A percentile compares a stretch with the other conserved stretches of the same genome.
phyloP scores from a whole-genome alignment of 108 stramenopile genomes.

The Nitzschia inconspicua region DNA sequence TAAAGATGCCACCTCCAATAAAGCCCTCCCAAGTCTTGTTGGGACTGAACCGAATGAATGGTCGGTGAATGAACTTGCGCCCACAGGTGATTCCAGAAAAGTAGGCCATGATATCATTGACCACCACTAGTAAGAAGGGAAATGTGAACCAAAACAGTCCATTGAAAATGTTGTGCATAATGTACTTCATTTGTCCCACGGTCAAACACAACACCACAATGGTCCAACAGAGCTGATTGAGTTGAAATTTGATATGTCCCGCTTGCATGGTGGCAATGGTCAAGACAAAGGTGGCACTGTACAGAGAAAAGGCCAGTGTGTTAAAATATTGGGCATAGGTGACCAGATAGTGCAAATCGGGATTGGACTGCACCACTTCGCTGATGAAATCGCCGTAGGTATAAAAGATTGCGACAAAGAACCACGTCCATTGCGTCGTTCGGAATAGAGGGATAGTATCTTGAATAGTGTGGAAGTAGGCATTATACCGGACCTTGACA shows the following conservation, averaged over 20 bases:
- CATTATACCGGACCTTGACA: constrained; percentile 90
- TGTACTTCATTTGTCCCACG: constrained; percentile 90
- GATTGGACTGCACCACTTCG: constrained; percentile 69
- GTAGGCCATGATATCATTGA: constrained; percentile 97
- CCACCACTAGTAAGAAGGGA: constrained; percentile 89
- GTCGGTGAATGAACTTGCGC: constrained; percentile 84
- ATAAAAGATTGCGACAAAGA: constrained; percentile 86
- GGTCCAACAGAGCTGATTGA: constrained; percentile 97
- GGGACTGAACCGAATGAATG: constrained; percentile 87
- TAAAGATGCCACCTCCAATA: constrained; percentile 79
- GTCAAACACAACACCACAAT: constrained; percentile 91
- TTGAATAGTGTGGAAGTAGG: constrained; percentile 71
- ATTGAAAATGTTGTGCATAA: constrained; percentile 96
- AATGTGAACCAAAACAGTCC: constrained; percentile 98
- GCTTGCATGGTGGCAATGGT: constrained; percentile 91
- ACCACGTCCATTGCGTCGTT: constrained; percentile 98
- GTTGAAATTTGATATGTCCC: constrained; percentile 91
- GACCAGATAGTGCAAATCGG: constrained; percentile 48
- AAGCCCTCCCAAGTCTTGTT: constrained; percentile 98
- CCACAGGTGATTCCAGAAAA: constrained; percentile 91
- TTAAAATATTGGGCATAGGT: constrained; percentile 61
- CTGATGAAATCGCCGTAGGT: constrained; percentile 79
- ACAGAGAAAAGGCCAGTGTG: constrained; percentile 69
- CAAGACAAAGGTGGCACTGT: constrained; percentile 85
- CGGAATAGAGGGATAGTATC: constrained; percentile 94